Evolutionary conservation across 805 yeast species (phyloP).

Genomic region (Pichia occidentalis): DNA sequence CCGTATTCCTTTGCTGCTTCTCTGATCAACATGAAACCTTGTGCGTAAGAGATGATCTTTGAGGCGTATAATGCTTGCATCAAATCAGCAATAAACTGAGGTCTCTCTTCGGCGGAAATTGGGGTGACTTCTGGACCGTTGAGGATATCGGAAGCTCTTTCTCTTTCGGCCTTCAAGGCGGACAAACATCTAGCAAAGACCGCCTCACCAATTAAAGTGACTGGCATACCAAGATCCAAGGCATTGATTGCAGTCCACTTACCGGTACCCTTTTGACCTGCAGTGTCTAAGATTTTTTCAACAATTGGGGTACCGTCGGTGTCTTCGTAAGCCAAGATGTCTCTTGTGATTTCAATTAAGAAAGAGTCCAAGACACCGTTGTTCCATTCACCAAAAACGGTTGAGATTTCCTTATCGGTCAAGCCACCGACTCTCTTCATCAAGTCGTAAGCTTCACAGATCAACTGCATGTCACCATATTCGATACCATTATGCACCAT

Average conservation of each 20-base stretch:
- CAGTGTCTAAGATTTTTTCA: slow-evolving; percentile 93
- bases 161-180: slow-evolving; percentile 87
- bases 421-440: slow-evolving; percentile 91
- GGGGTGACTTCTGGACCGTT: slow-evolving; percentile 70
- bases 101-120: slow-evolving; percentile 64
- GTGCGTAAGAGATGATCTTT: slow-evolving; percentile 96
- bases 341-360: slow-evolving; percentile 95
- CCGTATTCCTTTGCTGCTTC: slow-evolving; percentile 96
- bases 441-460: slow-evolving; percentile 95
- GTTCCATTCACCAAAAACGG: slow-evolving; percentile 90
- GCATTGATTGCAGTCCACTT: slow-evolving; percentile 99
- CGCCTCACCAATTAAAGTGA: slow-evolving; percentile 97
- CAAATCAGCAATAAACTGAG: slow-evolving; percentile 81
- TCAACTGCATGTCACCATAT: slow-evolving; percentile 99
- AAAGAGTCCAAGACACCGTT: slow-evolving; percentile 95
- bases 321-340: slow-evolving; percentile 84
- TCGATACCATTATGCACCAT: slow-evolving; percentile 99
- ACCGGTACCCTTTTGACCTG: slow-evolving; percentile 99
- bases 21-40: slow-evolving; percentile 98
- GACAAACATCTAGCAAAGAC: slow-evolving; percentile 95
- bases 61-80: slow-evolving; percentile 99
- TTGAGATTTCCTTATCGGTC: slow-evolving; percentile 86
- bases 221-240: slow-evolving; percentile 96
- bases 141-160: slow-evolving; percentile 69
- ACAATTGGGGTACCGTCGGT: slow-evolving; percentile 87